These are phyloP conservation scores for Nicotiana knightiana DNA, from an alignment of 257 asterid genomes.

Conservation along the genomic window DNA sequence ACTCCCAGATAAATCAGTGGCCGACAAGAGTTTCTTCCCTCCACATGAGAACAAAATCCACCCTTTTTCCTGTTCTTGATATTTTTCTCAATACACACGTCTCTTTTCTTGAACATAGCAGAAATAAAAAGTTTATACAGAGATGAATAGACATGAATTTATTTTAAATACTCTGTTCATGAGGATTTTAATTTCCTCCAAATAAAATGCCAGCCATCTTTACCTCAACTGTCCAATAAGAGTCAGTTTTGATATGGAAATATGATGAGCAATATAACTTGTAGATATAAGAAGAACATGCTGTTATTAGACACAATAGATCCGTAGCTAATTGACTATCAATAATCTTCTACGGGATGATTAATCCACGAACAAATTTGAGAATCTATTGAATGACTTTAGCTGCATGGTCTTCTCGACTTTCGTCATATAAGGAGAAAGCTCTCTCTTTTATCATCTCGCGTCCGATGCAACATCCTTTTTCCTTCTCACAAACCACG, in stretches of 20 bases:
- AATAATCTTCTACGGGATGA: not conserved
- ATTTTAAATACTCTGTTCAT: not conserved
- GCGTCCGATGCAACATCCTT: not conserved
- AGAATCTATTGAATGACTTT: not conserved
- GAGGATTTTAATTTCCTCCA: slow-evolving; percentile 9
- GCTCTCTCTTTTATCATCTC: not conserved
- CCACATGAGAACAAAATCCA: slow-evolving; percentile 49
- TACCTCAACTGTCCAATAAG: slow-evolving; percentile 10
- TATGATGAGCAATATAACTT: not conserved
- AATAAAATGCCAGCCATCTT: slow-evolving; percentile 55
- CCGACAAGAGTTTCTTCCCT: slow-evolving; percentile 44
- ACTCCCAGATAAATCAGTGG: slow-evolving; percentile 24
- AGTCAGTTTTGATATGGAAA: not conserved
- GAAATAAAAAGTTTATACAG: not conserved
- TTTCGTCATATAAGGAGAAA: not conserved
- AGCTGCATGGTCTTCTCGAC: not conserved
- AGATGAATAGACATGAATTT: not conserved
- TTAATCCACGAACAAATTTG: not conserved
- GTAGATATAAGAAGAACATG: not conserved
- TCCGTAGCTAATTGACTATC: not conserved
- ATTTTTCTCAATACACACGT: slow-evolving; percentile 7
- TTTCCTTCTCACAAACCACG: not conserved
- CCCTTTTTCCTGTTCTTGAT: slow-evolving; percentile 11
- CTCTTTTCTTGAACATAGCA: slow-evolving; percentile 22
- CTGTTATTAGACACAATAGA: not conserved